Base-by-base conservation (phyloP, 805 yeast species). In the Teunomyces stri region DNA sequence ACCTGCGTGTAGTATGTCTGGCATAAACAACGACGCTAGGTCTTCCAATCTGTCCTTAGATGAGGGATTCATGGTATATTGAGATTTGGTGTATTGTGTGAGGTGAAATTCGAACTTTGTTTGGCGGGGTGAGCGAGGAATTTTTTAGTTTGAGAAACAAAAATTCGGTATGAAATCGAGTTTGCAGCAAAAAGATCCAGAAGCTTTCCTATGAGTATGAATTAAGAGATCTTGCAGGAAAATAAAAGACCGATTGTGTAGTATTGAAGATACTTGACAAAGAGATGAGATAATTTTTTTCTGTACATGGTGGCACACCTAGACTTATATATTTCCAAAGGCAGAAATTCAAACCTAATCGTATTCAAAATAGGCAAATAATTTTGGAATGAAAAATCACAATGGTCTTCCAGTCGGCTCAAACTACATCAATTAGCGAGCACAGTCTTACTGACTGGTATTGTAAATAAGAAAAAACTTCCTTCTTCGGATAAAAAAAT, bases 21-120 rank as follows among this genome's bases (percentile, higher is more conserved):
- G 75, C 27, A 72, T 57, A 43, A 72, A 72, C 37, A 72, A 59
- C 35, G 75, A 63, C 40, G 76, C 68, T 18, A 72, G 59, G 53
- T 72, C 77, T 49, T 72, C 75, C 44, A 68, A 58, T 35, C 61
- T 37, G n/a, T 37, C 40, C 22, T 37, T 37, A 13, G 40, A 20
- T 9, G 40, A 25, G 13, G 40, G 29, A 22, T 37, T 37, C 40
- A 37, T 37, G 16, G 25, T 21, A 6, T 21, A 2, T 13, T 12
- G 16, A 11, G 16, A 12, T 20, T 11, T 37, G 20, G 9, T 18
- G 12, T 21, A 22, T 37, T 27, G 13, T 27, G 10, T 21, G 29
- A 39, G 29, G 22, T 37, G 25, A 16, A 34, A n/a, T 22, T 37
- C 20, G 34, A 31, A 9, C 20, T 30, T 42, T 29, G 44, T 16